Conservation (phyloP, 164 flowering plant genomes). For the Vitis labrusca region DNA sequence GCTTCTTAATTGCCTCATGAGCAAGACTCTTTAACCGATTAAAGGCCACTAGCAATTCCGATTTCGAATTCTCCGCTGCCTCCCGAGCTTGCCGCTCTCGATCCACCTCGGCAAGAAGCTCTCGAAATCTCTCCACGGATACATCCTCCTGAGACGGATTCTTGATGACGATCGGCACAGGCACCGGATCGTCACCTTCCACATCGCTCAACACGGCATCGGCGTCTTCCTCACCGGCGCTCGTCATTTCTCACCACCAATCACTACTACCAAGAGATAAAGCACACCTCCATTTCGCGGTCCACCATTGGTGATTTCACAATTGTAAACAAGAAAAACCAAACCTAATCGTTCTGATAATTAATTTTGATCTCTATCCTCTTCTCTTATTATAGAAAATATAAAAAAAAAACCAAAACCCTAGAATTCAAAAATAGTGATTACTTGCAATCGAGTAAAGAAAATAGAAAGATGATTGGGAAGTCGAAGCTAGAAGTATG, state of each 20-base stretch:
- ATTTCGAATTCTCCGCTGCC: constrained; percentile 64
- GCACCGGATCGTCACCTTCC: constrained; percentile 62
- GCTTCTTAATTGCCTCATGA: constrained; percentile 79
- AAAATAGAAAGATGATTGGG: neutral
- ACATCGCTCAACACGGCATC: constrained; percentile 85
- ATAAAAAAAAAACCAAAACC: neutral
- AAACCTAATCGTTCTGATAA: neutral
- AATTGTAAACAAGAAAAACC: neutral
- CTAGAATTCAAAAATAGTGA: neutral
- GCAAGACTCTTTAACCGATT: constrained; percentile 57
- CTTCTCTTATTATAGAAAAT: neutral
- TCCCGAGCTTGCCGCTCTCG: constrained; percentile 67
- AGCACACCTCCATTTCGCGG: neutral
- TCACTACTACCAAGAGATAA: constrained; percentile 6
- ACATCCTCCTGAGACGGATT: constrained; percentile 35
- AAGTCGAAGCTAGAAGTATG: neutral
- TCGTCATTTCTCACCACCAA: constrained; percentile 31
- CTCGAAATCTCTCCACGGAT: constrained; percentile 54
- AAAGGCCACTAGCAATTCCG: constrained; percentile 62
- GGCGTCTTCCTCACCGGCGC: constrained; percentile 51
- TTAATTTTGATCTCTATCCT: no score
- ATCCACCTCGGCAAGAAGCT: constrained; percentile 66
- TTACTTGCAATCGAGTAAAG: neutral
- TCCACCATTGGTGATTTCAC: neutral
- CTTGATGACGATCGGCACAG: constrained; percentile 35